Base-by-base conservation (phyloP, 768 basidiomycete genomes). In the Chalciporus chontae region DNA sequence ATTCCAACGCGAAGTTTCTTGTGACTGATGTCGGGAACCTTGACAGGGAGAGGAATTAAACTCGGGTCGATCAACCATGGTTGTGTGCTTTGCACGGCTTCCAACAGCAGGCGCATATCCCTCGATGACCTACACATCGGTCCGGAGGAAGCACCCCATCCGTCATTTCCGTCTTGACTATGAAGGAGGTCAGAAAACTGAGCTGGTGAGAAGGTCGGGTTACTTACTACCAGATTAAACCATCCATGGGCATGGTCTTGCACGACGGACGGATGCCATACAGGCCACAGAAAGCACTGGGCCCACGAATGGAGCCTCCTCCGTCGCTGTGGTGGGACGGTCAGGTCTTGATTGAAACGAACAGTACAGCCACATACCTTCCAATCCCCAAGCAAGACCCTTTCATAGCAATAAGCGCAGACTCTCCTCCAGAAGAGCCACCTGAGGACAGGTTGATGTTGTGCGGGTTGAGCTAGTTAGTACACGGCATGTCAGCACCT, bases 341-440 rank as follows among this genome's bases (percentile, higher is more conserved):
- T 3, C 24, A 38, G 40, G 37, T 24, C 6, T 41, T n/a, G 9
- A 5, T 15, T n/a, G 15, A n/a, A 36, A 8, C 34, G 9, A 15
- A 4, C 1, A 31, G 21, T 59, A 48, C 64, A 63, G 4, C 0
- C 24, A 55, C 62, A 54, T 34, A 41, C 65, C 71, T 73, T 24
- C 77, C 75, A 21, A 77, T 61, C 7, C 78, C 74, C 24, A 79
- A 52, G 24, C 72, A 71, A 18, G 71, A 68, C 27, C 77, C 77
- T 31, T 70, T 71, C 46, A 79, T 52, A 4, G 76, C 76, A 2
- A 80, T 45, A 1, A 80, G 56, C 0, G 79, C 76, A 5, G 70
- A 68, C 59, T 78, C 79, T 27, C 79, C 79, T 7, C 79, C 79
- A 2, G 74, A 74, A 9, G 77, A 78, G n/a, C 80, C 80, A 11